Evolutionary conservation across 1,284 basidiomycete genomes (phyloP), one percentile per base, ranked within the genome.

Genomic region (Chalciporus sp.): DNA sequence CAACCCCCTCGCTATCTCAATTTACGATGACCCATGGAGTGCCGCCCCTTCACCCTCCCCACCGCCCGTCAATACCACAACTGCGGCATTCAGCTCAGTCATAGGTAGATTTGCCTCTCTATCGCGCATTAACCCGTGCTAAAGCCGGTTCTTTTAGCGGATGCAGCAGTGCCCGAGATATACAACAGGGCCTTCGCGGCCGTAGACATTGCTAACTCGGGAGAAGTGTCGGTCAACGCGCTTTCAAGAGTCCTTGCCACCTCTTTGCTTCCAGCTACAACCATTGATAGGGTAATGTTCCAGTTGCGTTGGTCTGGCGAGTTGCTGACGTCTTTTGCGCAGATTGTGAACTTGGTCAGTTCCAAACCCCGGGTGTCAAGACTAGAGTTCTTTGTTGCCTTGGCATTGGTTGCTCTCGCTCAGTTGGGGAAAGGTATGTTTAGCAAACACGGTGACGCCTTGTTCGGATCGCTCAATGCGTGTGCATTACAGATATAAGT

Each of bases 1-100:
- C 60, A 83, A 92, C 64, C 91, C 90, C 1, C 79, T 93, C 19
- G 80, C 86, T 7, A 78, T 73, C 61, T 92, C 90, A 4, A 83
- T 84, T 11, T 92, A 91, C 67, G 91, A 83, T 60, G 93, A 95
- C 74, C 93, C 93, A 17, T 95, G 93, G 93, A 91, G 88, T 64
- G 78, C 88, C 53, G 80, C 83, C 8, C 92, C 92, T 2, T 88
- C 85, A 55, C 92, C 92, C 19, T 82, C 86, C 27, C 82, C 85
- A 20, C 86, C 88, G 17, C 79, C 85, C 27, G 64, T 71, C 50
- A 75, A 77, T 51, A 67, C 73, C 33, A 64, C 75, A 46, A 66
- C 79, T 35, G 79, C 84, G 40, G 73, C 81, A 27, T 85, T 90
- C 67, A 81, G 78, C 61, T 81, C 85, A 46, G 86, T 90, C 12